phyloP scores from a whole-genome alignment of 176 grass and related monocot species.

The Miscanthus lutarioriparius region DNA sequence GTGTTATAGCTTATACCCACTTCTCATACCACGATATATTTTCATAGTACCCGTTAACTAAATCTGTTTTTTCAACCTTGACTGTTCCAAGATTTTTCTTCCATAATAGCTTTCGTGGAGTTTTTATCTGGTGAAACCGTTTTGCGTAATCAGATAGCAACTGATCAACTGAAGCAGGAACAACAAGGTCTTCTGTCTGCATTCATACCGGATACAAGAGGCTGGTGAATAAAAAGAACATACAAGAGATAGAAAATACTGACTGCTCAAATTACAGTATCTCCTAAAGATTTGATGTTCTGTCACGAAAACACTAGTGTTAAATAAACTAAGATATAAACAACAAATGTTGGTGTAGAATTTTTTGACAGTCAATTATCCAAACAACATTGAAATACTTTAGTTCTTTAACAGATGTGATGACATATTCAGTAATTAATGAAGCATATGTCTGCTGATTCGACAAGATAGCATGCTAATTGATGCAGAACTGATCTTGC shows the following conservation, averaged over 20 bases:
- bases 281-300: background rate
- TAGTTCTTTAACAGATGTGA: background rate
- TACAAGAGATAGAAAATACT: background rate
- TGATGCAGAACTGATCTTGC: background rate
- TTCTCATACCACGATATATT: constrained; percentile 13
- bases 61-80: constrained; percentile 62
- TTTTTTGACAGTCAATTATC: background rate
- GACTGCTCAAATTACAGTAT: background rate
- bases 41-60: constrained; percentile 9
- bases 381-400: background rate
- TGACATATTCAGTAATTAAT: background rate
- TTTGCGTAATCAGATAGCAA: constrained; percentile 87
- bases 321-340: background rate
- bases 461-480: background rate
- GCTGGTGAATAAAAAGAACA: constrained; percentile 22
- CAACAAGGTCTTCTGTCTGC: constrained; percentile 78
- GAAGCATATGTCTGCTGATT: background rate
- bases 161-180: constrained; percentile 76
- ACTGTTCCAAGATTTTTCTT: constrained; percentile 98
- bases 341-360: background rate
- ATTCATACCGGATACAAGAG: constrained; percentile 15
- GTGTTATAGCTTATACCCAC: constrained; percentile 14
- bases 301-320: background rate
- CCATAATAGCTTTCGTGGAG: constrained; percentile 90
- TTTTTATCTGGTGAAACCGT: constrained; percentile 97